A percentile compares a stretch with the other conserved stretches of the same genome.
These are phyloP conservation scores for Daldinia sp. DNA, from an alignment of 2,329 filamentous ascomycete genomes.

Conservation along the genomic window DNA sequence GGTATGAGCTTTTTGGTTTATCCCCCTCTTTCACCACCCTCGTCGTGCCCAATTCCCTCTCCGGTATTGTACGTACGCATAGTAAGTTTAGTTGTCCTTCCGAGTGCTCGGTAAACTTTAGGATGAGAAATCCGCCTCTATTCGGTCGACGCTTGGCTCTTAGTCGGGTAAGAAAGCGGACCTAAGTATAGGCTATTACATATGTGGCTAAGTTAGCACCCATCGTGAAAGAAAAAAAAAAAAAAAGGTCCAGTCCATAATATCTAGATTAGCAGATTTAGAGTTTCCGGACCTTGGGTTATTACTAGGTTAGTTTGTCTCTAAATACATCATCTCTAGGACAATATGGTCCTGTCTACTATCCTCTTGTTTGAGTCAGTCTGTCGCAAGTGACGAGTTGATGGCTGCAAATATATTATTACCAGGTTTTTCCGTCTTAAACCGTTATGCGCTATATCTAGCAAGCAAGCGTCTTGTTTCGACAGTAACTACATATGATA, in stretches of 20 bases:
- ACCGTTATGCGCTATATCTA: neutral
- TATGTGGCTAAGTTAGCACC: conserved; percentile 20
- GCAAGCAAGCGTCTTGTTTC: neutral
- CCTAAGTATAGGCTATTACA: conserved; percentile 22
- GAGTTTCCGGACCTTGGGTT: conserved; percentile 21
- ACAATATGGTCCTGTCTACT: conserved; percentile 14
- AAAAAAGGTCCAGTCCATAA: conserved; percentile 22
- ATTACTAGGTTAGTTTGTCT: neutral
- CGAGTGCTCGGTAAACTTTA: conserved; percentile 28
- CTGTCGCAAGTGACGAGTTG: neutral
- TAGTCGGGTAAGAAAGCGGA: conserved; percentile 22
- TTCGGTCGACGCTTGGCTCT: conserved; percentile 25
- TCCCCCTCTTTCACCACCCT: too few species aligned
- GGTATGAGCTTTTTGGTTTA: conserved; percentile 15
- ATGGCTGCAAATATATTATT: neutral
- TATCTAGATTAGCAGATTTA: conserved; percentile 11
- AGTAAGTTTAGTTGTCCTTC: conserved; percentile 10
- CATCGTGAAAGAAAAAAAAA: too few species aligned
- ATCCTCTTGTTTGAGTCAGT: neutral
- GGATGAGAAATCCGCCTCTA: conserved; percentile 14
- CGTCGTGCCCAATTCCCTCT: conserved; percentile 25
- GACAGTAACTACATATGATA: too few species aligned
- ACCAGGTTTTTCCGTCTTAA: neutral
- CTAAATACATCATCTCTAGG: conserved; percentile 9
- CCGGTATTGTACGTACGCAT: too few species aligned